phyloP scores from a whole-genome alignment of 1,284 basidiomycete genomes.

The Austroboletus novae-zelandiae region DNA sequence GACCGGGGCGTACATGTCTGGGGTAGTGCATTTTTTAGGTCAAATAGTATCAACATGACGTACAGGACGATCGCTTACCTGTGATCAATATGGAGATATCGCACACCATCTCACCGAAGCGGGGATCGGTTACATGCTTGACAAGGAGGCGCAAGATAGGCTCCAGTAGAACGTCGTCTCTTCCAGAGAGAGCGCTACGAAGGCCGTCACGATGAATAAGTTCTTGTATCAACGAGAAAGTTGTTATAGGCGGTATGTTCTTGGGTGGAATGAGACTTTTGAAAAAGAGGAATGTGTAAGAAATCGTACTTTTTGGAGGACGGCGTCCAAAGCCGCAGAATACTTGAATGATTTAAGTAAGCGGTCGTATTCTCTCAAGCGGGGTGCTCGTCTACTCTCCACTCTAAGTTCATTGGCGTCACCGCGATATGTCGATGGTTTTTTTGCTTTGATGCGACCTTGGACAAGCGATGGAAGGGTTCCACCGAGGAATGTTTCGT shows the following conservation, averaged over 20 bases:
- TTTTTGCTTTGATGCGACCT: slow-evolving; percentile 54
- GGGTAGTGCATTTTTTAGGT: not conserved
- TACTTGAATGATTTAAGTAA: slow-evolving; percentile 94
- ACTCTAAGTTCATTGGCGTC: slow-evolving; percentile 73
- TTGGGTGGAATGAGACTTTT: slow-evolving; percentile 30
- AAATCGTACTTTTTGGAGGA: slow-evolving; percentile 70
- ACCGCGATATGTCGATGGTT: slow-evolving; percentile 45
- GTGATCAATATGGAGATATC: slow-evolving; percentile 83
- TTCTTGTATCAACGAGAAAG: slow-evolving; percentile 93
- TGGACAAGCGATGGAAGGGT: slow-evolving; percentile 54
- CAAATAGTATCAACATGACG: not conserved
- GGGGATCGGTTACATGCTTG: slow-evolving; percentile 85
- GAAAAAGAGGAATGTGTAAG: not conserved
- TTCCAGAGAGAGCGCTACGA: slow-evolving; percentile 80
- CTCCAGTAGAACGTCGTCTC: slow-evolving; percentile 94
- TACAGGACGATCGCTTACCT: slow-evolving; percentile 50
- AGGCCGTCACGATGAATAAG: slow-evolving; percentile 92
- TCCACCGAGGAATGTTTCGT: slow-evolving; percentile 72
- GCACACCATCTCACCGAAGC: slow-evolving; percentile 87
- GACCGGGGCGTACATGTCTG: slow-evolving; percentile 90
- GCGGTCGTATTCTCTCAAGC: slow-evolving; percentile 86
- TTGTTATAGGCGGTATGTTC: slow-evolving; percentile 79
- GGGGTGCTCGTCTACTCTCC: slow-evolving; percentile 70
- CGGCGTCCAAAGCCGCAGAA: slow-evolving; percentile 89
- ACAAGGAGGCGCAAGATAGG: slow-evolving; percentile 85